Conservation (phyloP, 2,329 filamentous ascomycete genomes). For the Monosporascus cannonballus region DNA sequence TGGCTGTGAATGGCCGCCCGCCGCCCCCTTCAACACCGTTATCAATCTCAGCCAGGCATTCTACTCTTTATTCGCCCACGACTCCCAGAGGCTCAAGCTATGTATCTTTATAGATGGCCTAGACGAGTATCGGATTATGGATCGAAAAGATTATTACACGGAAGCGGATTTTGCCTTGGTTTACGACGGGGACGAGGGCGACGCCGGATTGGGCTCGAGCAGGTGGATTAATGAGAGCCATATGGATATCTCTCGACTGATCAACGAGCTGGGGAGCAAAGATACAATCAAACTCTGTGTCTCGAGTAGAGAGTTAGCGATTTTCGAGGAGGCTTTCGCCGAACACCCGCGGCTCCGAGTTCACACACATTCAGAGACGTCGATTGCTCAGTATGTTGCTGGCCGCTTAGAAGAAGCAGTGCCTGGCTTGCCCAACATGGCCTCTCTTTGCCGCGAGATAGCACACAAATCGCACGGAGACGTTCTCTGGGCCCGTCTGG, state of each 20-base stretch:
- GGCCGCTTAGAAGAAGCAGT: conserved; percentile 24
- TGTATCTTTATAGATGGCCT: conserved; percentile 24
- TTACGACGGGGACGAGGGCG: conserved; percentile 21
- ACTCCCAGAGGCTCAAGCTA: conserved; percentile 20
- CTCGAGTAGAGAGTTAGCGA: conserved; percentile 22
- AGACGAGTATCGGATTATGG: conserved; percentile 27
- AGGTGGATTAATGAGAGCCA: conserved; percentile 26
- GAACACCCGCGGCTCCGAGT: conserved; percentile 19
- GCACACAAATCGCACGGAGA: conserved; percentile 23
- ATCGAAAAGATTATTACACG: conserved; percentile 26
- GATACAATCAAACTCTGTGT: conserved; percentile 23
- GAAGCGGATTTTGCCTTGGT: conserved; percentile 20
- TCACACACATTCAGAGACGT: conserved; percentile 22
- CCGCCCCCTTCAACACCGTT: conserved; percentile 21
- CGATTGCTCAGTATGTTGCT: conserved; percentile 23
- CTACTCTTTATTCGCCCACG: conserved; percentile 24
- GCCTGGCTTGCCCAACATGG: conserved; percentile 21
- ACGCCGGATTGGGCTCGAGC: conserved; percentile 24
- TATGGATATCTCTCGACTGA: conserved; percentile 19
- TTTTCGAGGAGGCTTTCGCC: conserved; percentile 21
- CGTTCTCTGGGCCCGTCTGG: conserved; percentile 25
- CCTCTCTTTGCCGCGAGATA: conserved; percentile 22
- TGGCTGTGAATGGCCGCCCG: conserved; percentile 23
- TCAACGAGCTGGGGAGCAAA: conserved; percentile 22
- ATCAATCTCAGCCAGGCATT: conserved; percentile 24